phyloP scores from a whole-genome alignment of 768 basidiomycete species.

The Tylopilus intermedius region DNA sequence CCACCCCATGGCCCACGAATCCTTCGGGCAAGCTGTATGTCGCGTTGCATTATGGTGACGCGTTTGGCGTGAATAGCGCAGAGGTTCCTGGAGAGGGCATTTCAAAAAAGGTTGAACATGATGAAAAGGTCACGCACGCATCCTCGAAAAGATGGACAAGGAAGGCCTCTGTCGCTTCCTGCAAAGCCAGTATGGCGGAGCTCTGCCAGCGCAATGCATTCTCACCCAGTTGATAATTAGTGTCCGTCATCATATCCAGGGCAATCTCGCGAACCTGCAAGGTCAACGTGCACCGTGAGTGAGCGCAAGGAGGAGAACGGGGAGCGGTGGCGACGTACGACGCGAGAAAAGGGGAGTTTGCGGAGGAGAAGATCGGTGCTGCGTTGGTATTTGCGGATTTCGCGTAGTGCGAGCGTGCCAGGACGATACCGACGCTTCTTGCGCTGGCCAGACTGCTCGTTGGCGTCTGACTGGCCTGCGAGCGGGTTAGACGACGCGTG shows the following conservation, averaged over 20 bases:
- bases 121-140: slow-evolving; percentile 60
- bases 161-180: slow-evolving; percentile 95
- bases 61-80: slow-evolving; percentile 98
- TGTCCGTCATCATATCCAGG: slow-evolving; percentile 80
- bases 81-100: slow-evolving; percentile 59
- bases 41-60: slow-evolving; percentile 95
- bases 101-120: background rate
- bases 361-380: slow-evolving; percentile 83
- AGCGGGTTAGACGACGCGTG: slow-evolving; percentile 9
- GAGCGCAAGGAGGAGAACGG: background rate
- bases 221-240: slow-evolving; percentile 50
- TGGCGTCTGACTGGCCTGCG: slow-evolving; percentile 21
- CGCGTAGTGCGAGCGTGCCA: slow-evolving; percentile 83
- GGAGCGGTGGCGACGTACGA: slow-evolving; percentile 50
- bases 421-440: slow-evolving; percentile 76
- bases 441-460: slow-evolving; percentile 26
- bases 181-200: slow-evolving; percentile 87
- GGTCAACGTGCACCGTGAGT: slow-evolving; percentile 3
- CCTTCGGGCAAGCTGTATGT: slow-evolving; percentile 93
- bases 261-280: slow-evolving; percentile 94
- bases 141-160: slow-evolving; percentile 97
- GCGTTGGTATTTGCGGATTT: slow-evolving; percentile 93
- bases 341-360: slow-evolving; percentile 87
- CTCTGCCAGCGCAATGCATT: slow-evolving; percentile 88
- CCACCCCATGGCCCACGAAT: slow-evolving; percentile 90